These are phyloP conservation scores for Fusarium protoensiforme DNA, from an alignment of 2,329 filamentous ascomycete species.

Conservation along the genomic window DNA sequence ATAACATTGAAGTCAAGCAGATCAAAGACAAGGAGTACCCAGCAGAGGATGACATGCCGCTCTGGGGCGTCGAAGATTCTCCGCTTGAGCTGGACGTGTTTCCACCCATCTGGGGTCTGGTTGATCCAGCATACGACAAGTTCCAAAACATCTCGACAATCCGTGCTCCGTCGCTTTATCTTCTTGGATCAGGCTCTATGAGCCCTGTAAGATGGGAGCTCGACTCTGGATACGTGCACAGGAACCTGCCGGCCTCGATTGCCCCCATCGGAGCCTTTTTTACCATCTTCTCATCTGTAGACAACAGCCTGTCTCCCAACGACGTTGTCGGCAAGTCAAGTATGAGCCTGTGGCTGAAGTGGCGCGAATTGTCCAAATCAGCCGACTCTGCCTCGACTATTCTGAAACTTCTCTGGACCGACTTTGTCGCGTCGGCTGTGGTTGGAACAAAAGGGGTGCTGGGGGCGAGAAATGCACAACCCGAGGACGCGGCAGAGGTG, in stretches of 20 bases:
- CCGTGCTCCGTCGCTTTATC: slow-evolving; percentile 13
- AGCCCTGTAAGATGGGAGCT: not conserved
- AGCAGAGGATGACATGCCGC: slow-evolving; percentile 40
- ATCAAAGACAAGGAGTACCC: slow-evolving; percentile 52
- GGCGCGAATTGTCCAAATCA: slow-evolving; percentile 3
- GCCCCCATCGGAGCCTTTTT: not conserved
- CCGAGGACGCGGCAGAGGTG: slow-evolving; percentile 2
- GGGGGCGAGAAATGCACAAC: slow-evolving; percentile 16
- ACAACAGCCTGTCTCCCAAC: not conserved
- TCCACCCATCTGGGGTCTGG: slow-evolving; percentile 24
- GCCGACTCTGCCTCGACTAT: not conserved
- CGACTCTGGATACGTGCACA: not conserved
- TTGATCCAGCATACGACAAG: slow-evolving; percentile 17
- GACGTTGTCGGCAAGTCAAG: not conserved
- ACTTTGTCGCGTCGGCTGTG: slow-evolving; percentile 27
- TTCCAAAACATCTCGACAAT: slow-evolving; percentile 15
- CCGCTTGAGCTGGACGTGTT: slow-evolving; percentile 2
- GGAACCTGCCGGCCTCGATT: slow-evolving; percentile 4
- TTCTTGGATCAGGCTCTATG: slow-evolving; percentile 1
- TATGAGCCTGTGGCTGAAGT: slow-evolving; percentile 14
- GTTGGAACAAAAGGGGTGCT: slow-evolving; percentile 29
- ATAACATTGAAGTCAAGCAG: slow-evolving; percentile 45
- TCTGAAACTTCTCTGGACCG: slow-evolving; percentile 18
- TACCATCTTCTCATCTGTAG: not conserved
- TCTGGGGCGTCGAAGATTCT: slow-evolving; percentile 48